Base-by-base conservation (phyloP, 345 rosid genomes). In the Moringa oleifera region DNA sequence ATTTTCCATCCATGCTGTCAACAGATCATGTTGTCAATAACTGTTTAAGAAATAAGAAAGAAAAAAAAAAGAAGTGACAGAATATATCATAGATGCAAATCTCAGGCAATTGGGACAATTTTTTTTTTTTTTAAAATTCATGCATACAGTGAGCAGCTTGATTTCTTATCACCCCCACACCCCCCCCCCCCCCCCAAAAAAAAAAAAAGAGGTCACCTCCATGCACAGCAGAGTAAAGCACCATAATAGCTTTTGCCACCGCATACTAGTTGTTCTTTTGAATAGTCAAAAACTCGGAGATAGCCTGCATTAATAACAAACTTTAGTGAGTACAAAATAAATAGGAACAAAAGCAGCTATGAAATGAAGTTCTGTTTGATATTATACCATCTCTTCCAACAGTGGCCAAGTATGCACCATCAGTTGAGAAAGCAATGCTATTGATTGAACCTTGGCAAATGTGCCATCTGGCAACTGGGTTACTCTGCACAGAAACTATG, bases 391-490 rank as follows among this genome's bases (percentile, higher is more conserved):
- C 99, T 87, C 99, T 84, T 83, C 99, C 99, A 79, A 89, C 89
- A 63, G 90, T 83, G n/a, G 99, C 97, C 63, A 95, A 77, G 80
- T 85, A 76, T 69, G 84, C 20, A 64, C 97, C 98, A 51, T 91
- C 99, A 45, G 66, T 59, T 19, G 99, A 95, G 85, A 95, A 91
- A 57, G 89, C 75, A 58, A 95, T 77, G 80, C 91, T 78, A 75
- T 95, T 95, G 46, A 95, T 82, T 74, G 99, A 77, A 74, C 98
- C 92, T 77, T 83, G 98, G 77, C 97, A 84, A 58, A 89, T 81
- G 81, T 91, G 99, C 99, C 99, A 95, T 77, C 99, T 87, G 16
- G 97, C 90, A 59, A 91, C 70, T 33, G 99, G 99, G 71, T 95
- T 91, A 71, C 97, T 89, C 99, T 95, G 87, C 85, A 85, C 46